Percentiles rank a stretch among this genome's conserved stretches.
phyloP scores from a whole-genome alignment of 1,139 yeast genomes.

The Pichiaceae sp. region DNA sequence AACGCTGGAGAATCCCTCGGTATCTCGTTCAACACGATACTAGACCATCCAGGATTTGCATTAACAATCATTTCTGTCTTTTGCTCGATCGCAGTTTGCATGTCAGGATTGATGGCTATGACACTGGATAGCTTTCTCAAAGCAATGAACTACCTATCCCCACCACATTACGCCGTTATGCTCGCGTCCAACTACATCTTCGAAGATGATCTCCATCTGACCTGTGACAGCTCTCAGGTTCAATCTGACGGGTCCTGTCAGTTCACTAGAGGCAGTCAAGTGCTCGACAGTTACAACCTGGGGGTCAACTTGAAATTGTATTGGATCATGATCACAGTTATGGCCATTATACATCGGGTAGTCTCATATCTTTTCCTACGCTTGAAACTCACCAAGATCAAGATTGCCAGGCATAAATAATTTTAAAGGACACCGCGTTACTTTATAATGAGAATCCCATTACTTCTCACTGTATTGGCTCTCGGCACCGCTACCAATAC shows the following conservation, averaged over 20 bases:
- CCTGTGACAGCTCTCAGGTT: slow-evolving; percentile 29
- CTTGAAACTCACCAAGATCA: slow-evolving; percentile 22
- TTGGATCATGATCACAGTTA: slow-evolving; percentile 28
- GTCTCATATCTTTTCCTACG: slow-evolving; percentile 28
- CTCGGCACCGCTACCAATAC: too few relatives aligned
- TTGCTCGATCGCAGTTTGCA: slow-evolving; percentile 61
- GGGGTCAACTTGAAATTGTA: slow-evolving; percentile 23
- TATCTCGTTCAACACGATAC: slow-evolving; percentile 64
- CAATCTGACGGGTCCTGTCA: slow-evolving; percentile 28
- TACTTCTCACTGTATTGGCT: too few relatives aligned
- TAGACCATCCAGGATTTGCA: slow-evolving; percentile 73
- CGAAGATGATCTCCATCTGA: slow-evolving; percentile 28
- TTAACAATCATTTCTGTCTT: slow-evolving; percentile 60
- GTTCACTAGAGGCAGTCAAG: slow-evolving; percentile 40
- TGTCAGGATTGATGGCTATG: slow-evolving; percentile 84
- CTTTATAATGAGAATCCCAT: too few relatives aligned
- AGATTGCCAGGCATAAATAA: slow-evolving; percentile 5
- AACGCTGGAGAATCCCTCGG: slow-evolving; percentile 83
- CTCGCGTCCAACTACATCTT: slow-evolving; percentile 42
- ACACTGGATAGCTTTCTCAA: slow-evolving; percentile 61
- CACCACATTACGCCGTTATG: slow-evolving; percentile 63
- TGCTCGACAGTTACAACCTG: slow-evolving; percentile 36
- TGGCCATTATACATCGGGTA: slow-evolving; percentile 28
- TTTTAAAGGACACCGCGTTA: too few relatives aligned
- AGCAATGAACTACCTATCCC: slow-evolving; percentile 67